phyloP scores from a whole-genome alignment of 306 rosid species.

The Malus asiatica region DNA sequence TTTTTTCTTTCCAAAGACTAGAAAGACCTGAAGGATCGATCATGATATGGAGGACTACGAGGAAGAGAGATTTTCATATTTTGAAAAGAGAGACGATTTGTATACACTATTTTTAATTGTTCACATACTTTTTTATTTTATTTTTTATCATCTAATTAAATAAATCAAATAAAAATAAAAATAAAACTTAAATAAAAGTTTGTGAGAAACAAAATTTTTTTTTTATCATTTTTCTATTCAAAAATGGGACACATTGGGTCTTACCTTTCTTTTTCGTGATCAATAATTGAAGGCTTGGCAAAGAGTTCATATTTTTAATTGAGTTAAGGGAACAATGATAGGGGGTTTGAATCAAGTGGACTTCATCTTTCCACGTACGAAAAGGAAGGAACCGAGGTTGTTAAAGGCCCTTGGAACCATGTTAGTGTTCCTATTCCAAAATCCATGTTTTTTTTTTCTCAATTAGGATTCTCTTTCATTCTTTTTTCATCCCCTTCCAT shows the following conservation, averaged over 20 bases:
- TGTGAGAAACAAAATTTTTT: too few relatives aligned
- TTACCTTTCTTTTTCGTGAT: conserved; percentile 2
- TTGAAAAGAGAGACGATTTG: too few relatives aligned
- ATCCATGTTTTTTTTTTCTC: conserved; percentile 11
- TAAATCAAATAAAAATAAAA: too few relatives aligned
- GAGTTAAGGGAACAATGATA: conserved; percentile 38
- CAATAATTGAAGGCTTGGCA: conserved; percentile 30
- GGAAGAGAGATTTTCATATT: background rate
- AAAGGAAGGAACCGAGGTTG: conserved; percentile 39
- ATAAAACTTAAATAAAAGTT: background rate
- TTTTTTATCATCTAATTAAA: too few relatives aligned
- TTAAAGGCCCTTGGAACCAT: conserved; percentile 48
- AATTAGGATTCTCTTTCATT: too few relatives aligned
- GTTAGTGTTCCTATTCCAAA: conserved; percentile 42
- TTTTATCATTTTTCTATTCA: background rate
- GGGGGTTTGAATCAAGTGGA: conserved; percentile 33
- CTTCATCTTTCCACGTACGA: conserved; percentile 76
- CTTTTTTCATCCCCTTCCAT: too few relatives aligned
- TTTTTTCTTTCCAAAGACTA: background rate
- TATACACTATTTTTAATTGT: too few relatives aligned
- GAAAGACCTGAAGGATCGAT: background rate
- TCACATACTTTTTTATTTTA: too few relatives aligned
- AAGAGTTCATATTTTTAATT: conserved; percentile 23
- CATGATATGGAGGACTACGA: background rate
- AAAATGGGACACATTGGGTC: background rate